Evolutionary conservation across 1,284 basidiomycete genomes (phyloP).

Genomic region (Trametes polyzona): DNA sequence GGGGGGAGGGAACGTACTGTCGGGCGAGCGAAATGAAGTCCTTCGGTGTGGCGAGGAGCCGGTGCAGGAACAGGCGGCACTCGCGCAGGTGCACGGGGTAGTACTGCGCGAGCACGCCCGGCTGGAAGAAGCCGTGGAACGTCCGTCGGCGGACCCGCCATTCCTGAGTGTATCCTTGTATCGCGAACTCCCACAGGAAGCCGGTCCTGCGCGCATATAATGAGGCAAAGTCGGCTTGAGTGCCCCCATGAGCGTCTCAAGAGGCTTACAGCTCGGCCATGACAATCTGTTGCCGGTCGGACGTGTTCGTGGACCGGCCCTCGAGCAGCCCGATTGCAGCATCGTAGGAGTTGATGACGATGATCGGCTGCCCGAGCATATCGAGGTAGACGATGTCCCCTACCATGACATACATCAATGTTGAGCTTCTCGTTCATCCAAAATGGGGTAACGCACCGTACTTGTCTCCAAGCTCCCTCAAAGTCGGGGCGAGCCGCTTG

Average conservation of each 20-base stretch:
- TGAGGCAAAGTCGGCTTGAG: neutral
- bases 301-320: slow-evolving; percentile 12
- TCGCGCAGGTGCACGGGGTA: slow-evolving; percentile 9
- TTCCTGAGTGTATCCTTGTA: neutral
- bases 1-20: neutral
- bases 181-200: slow-evolving; percentile 5
- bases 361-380: slow-evolving; percentile 10
- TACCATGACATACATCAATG: neutral
- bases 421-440: neutral
- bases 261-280: slow-evolving; percentile 18
- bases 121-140: slow-evolving; percentile 14
- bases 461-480: slow-evolving; percentile 6
- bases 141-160: slow-evolving; percentile 9
- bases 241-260: neutral
- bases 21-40: slow-evolving; percentile 4
- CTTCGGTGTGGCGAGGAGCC: slow-evolving; percentile 10
- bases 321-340: slow-evolving; percentile 12
- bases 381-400: slow-evolving; percentile 13
- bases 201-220: neutral
- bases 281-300: slow-evolving; percentile 15
- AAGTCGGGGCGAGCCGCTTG: neutral
- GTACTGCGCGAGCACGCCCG: neutral
- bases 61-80: slow-evolving; percentile 2
- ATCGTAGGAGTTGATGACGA: slow-evolving; percentile 16
- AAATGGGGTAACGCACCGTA: slow-evolving; percentile 7